Conservation (phyloP, 192 early-diverging fungal genomes). For the Glomus cerebriforme region DNA sequence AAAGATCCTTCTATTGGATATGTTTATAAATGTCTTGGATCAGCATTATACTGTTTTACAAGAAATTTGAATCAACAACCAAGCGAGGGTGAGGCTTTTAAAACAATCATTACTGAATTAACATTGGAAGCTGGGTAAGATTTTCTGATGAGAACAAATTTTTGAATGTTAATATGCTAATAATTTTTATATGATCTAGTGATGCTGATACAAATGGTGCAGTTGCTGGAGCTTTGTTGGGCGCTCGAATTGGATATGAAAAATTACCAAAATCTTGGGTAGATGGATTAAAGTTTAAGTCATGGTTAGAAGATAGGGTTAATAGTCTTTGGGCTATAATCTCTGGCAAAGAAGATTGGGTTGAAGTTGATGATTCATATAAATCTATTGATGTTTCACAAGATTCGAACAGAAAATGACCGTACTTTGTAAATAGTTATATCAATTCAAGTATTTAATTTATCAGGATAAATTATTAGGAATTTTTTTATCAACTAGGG, state of each 20-base stretch:
- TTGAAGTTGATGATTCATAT: not conserved
- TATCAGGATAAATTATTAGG: too few relatives aligned
- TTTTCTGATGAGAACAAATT: too few relatives aligned
- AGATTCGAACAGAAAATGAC: not conserved
- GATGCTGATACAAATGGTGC: slow-evolving; percentile 61
- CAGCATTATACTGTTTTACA: slow-evolving; percentile 41
- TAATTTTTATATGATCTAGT: slow-evolving; percentile 41
- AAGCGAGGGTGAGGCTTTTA: slow-evolving; percentile 39
- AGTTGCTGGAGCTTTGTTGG: slow-evolving; percentile 55
- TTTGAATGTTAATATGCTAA: too few relatives aligned
- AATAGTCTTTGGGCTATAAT: slow-evolving; percentile 27
- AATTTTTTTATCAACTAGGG: too few relatives aligned
- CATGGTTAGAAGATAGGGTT: slow-evolving; percentile 37
- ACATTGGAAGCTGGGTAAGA: slow-evolving; percentile 53
- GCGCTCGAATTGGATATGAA: slow-evolving; percentile 47
- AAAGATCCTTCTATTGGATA: slow-evolving; percentile 49
- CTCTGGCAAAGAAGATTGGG: not conserved
- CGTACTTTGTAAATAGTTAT: too few relatives aligned
- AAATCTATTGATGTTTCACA: not conserved
- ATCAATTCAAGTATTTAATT: too few relatives aligned
- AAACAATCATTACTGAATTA: slow-evolving; percentile 48
- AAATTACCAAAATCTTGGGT: slow-evolving; percentile 52
- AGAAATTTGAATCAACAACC: slow-evolving; percentile 31
- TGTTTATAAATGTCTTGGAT: slow-evolving; percentile 54
- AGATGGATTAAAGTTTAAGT: slow-evolving; percentile 40